Evolutionary conservation across 2,329 filamentous ascomycete genomes (phyloP).

Genomic region (Fusarium verticillioides): DNA sequence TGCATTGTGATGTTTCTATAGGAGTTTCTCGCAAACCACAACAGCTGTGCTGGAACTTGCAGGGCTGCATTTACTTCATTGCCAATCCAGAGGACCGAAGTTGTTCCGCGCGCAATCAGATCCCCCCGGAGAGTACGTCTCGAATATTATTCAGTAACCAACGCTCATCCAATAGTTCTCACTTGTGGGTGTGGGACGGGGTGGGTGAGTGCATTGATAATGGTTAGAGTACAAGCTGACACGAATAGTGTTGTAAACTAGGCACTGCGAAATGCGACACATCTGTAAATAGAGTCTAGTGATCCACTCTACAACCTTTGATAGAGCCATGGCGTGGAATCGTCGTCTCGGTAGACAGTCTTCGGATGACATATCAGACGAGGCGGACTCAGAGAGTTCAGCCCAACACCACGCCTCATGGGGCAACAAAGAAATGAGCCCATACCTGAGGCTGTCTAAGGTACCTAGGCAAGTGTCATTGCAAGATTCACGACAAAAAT

Average conservation of each 20-base stretch:
- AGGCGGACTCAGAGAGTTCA: not conserved
- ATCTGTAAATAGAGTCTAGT: not conserved
- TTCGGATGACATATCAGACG: not conserved
- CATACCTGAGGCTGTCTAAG: too few species aligned
- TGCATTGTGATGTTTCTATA: not conserved
- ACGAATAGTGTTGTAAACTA: not conserved
- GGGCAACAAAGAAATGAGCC: not conserved
- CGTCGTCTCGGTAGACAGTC: not conserved
- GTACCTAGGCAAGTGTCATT: not conserved
- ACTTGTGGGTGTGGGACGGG: too few species aligned
- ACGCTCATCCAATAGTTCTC: not conserved
- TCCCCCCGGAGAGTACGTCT: not conserved
- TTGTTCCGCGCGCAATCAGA: not conserved
- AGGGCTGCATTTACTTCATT: not conserved
- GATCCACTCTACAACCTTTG: not conserved
- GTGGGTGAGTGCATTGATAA: not conserved
- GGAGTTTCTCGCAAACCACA: not conserved
- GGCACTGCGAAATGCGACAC: not conserved
- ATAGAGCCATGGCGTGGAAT: not conserved
- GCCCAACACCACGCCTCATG: not conserved
- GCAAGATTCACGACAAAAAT: not conserved
- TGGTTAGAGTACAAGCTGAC: not conserved
- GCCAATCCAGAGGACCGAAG: too few species aligned
- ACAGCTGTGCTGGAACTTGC: slow-evolving; percentile 1
- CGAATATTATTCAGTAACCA: not conserved